Base-by-base conservation (phyloP, 2,329 filamentous ascomycete genomes). In the Clarireedia sp. region DNA sequence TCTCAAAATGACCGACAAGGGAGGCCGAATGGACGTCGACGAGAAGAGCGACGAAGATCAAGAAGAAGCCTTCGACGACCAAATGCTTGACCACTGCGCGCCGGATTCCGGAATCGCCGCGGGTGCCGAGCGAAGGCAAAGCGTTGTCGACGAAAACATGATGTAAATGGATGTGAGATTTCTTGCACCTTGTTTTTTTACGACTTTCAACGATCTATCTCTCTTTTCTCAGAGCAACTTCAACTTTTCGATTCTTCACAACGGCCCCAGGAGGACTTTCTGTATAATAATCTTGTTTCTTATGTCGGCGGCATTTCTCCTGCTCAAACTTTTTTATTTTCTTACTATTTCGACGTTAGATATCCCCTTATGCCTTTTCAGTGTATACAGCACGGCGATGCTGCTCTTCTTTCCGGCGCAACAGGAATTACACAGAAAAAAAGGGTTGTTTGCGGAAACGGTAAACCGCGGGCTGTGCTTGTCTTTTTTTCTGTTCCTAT, bases 1-100 rank as follows among this genome's bases (percentile, higher is more conserved):
- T 69, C 77, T 90, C 57, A 83, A 82, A 68, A 87, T 96, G 71
- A 82, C 82, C 37, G 87, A 92, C 17, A 63, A 64, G 36, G 66
- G 66, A 36, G 66, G 66, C 16, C 59, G 66, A 12, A 67, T 67
- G 63, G 65, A 68, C 51, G 57, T 59, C 3, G 57, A 65, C 38
- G 65, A 68, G 54, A 67, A 68, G 56, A 59, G 33, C 16, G 63
- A 65, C 14, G 65, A 66, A 37, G 62, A 64, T 23, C 59, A 53
- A 10, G 64, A 67, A 45, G 45, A 63, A 46, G 59, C 56, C 12
- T 65, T 62, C 40, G 60, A 64, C 23, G 64, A 64, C 2, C 62
- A 65, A 45, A 61, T 65, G 40, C 54, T 64, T 17, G 62, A 65
- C 40, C 59, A 61, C 29, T 54, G 56, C 43, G 62, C 61, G 2